Conservation (phyloP, 805 yeast genomes). For the Ogataea allantospora region DNA sequence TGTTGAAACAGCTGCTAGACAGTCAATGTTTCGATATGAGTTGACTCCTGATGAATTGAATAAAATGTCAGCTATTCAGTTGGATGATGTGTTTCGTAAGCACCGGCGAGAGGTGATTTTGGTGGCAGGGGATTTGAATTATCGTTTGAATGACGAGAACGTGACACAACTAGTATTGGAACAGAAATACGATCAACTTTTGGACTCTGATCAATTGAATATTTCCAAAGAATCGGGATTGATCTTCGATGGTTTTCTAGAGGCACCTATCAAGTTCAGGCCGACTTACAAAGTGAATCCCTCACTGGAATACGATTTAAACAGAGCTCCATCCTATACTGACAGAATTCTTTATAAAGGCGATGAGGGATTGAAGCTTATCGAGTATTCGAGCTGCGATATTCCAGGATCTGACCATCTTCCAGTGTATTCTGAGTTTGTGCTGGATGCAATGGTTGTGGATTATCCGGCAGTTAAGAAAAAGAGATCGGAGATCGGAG, state of each 20-base stretch:
- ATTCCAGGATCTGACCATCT: slow-evolving; percentile 49
- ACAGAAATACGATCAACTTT: slow-evolving; percentile 27
- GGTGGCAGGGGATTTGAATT: slow-evolving; percentile 56
- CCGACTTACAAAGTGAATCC: slow-evolving; percentile 52
- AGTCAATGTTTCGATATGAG: slow-evolving; percentile 1
- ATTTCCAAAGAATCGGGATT: slow-evolving; percentile 34
- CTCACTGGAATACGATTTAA: slow-evolving; percentile 29
- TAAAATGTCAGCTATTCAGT: slow-evolving; percentile 9
- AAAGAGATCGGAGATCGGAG: slow-evolving; percentile 38
- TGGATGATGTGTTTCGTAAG: slow-evolving; percentile 14
- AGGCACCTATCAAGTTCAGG: slow-evolving; percentile 44
- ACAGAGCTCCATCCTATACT: slow-evolving; percentile 56
- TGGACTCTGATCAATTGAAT: slow-evolving; percentile 44
- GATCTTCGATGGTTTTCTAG: slow-evolving; percentile 46
- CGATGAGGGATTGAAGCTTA: slow-evolving; percentile 15
- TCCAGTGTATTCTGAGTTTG: slow-evolving; percentile 47
- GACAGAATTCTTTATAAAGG: slow-evolving; percentile 50
- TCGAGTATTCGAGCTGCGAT: slow-evolving; percentile 23
- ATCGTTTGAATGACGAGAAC: slow-evolving; percentile 31
- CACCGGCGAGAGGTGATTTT: slow-evolving; percentile 31
- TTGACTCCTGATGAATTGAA: slow-evolving; percentile 19
- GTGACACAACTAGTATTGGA: slow-evolving; percentile 25
- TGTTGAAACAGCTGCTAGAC: background rate
- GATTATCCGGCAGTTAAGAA: slow-evolving; percentile 37
- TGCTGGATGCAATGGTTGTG: slow-evolving; percentile 33